Evolutionary conservation across 164 flowering plant genomes (phyloP).

Genomic region (Stephania yunnanensis): DNA sequence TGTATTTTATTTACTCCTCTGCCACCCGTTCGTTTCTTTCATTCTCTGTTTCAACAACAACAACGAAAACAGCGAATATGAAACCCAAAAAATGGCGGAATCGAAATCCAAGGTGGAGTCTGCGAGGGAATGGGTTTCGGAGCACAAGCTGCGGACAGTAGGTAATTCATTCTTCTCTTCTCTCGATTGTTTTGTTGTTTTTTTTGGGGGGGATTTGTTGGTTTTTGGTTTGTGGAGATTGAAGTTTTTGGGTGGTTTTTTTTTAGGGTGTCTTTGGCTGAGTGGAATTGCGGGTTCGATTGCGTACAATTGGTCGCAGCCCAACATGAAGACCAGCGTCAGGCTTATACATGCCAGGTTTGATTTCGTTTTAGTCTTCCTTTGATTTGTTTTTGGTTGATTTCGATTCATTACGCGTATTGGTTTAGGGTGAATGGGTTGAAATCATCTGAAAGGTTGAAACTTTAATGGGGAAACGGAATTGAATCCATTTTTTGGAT

Average conservation of each 20-base stretch:
- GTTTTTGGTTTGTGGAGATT: neutral
- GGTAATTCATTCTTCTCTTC: constrained; percentile 30
- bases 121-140: constrained; percentile 59
- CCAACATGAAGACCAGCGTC: constrained; percentile 86
- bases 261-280: constrained; percentile 53
- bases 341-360: constrained; percentile 92
- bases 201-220: neutral
- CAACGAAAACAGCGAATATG: no score
- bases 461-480: neutral
- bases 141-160: constrained; percentile 83
- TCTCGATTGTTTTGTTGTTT: neutral
- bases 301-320: constrained; percentile 90
- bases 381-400: neutral
- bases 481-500: neutral
- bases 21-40: neutral
- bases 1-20: neutral
- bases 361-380: neutral
- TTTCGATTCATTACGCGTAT: no score
- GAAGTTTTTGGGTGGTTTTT: neutral
- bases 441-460: neutral
- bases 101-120: constrained; percentile 35
- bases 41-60: neutral
- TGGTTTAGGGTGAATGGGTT: no score
- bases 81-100: constrained; percentile 32
- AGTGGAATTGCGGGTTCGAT: constrained; percentile 76